Percentiles rank a stretch among this genome's conserved stretches.
Evolutionary conservation across 2,329 filamentous ascomycete species (phyloP).

Genomic region (Beauveria australis): DNA sequence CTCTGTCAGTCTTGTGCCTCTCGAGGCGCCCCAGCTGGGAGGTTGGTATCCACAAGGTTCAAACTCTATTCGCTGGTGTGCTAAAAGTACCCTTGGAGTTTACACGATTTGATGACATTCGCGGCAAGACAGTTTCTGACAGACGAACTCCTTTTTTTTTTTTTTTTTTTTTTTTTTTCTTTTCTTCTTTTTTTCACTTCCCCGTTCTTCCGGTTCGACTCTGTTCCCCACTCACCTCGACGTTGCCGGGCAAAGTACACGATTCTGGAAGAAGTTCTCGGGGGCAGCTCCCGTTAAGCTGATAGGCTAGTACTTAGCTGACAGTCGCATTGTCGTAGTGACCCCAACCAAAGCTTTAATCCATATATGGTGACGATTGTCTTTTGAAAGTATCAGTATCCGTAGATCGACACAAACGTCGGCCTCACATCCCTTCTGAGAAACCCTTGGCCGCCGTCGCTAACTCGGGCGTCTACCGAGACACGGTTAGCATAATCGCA

Average conservation of each 20-base stretch:
- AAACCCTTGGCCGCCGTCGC: background rate
- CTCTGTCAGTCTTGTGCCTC: background rate
- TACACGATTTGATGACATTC: background rate
- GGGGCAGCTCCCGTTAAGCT: background rate
- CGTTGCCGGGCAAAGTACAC: background rate
- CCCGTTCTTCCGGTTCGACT: background rate
- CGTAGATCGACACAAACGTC: background rate
- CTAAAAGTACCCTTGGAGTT: background rate
- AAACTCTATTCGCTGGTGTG: background rate
- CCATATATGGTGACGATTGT: background rate
- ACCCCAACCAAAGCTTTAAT: background rate
- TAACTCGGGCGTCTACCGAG: background rate
- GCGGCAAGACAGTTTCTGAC: background rate
- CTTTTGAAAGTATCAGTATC: background rate
- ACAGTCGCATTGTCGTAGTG: too few relatives aligned
- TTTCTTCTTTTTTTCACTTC: too few relatives aligned
- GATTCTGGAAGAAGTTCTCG: background rate
- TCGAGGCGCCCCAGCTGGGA: conserved; percentile 1
- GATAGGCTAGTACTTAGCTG: background rate
- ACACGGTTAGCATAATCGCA: background rate
- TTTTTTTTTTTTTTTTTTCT: background rate
- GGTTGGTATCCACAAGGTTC: background rate
- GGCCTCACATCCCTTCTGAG: background rate
- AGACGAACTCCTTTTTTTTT: background rate
- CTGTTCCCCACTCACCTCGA: background rate